A percentile compares a stretch with the other conserved stretches of the same genome.
Conservation (phyloP, 83 land plant genomes). For the Diphasiastrum complanatum region DNA sequence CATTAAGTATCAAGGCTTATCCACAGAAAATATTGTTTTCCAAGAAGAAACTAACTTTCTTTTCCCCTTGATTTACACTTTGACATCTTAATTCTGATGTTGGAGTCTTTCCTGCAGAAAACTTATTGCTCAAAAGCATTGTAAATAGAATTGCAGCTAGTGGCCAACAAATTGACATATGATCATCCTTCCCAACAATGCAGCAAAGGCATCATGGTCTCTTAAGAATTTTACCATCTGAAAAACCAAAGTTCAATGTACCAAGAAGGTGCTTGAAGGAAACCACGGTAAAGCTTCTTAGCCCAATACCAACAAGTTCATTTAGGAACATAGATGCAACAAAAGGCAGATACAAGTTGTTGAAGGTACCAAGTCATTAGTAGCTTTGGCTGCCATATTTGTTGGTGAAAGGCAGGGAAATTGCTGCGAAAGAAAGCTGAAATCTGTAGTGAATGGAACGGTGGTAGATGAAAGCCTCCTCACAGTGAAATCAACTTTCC, state of each 20-base stretch:
- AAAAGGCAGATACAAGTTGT: neutral
- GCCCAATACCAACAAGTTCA: too few species aligned
- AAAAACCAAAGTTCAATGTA: too few species aligned
- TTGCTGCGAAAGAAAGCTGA: conserved; percentile 40
- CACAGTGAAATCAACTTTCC: conserved; percentile 89
- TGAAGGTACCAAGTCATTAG: neutral
- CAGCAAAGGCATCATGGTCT: too few species aligned
- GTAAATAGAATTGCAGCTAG: neutral
- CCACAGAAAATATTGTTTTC: too few species aligned
- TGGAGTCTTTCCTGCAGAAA: neutral
- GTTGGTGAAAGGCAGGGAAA: conserved; percentile 60
- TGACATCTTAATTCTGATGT: too few species aligned
- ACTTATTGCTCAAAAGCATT: conserved; percentile 2
- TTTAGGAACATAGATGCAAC: conserved; percentile 14
- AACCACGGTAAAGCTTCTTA: too few species aligned
- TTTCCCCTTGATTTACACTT: too few species aligned
- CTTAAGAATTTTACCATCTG: too few species aligned
- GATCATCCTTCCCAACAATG: too few species aligned
- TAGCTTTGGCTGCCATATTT: neutral
- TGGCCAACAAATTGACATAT: neutral
- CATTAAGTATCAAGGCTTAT: too few species aligned
- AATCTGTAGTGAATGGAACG: conserved; percentile 47
- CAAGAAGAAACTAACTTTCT: too few species aligned
- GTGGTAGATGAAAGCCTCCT: conserved; percentile 64
- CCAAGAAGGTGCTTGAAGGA: too few species aligned